Evolutionary conservation across 345 rosid genomes (phyloP).

Genomic region (Citrus mangshanensis): DNA sequence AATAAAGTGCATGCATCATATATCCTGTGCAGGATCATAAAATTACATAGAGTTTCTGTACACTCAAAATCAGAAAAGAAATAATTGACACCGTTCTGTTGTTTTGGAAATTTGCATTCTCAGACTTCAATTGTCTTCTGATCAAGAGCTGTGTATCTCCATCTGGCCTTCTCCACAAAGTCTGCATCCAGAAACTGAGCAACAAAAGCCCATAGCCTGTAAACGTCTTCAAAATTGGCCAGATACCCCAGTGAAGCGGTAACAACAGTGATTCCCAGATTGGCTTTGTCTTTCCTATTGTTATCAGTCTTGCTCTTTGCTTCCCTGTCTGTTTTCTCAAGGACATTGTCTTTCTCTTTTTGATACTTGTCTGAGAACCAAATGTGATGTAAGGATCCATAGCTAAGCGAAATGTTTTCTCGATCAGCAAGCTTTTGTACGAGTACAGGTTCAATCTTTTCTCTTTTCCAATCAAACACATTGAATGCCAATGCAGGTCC

Average conservation of each 20-base stretch:
- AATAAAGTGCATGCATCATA: neutral
- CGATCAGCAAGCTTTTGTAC: slow-evolving; percentile 90
- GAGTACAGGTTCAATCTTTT: slow-evolving; percentile 68
- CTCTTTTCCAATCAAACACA: slow-evolving; percentile 79
- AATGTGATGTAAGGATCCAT: slow-evolving; percentile 61
- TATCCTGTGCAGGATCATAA: neutral
- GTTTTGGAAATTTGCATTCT: slow-evolving; percentile 5
- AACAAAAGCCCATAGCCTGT: slow-evolving; percentile 81
- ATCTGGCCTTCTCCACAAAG: slow-evolving; percentile 79
- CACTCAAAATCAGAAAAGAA: neutral
- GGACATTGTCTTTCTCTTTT: slow-evolving; percentile 44
- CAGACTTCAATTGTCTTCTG: slow-evolving; percentile 61
- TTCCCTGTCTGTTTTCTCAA: slow-evolving; percentile 41
- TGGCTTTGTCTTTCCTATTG: slow-evolving; percentile 38
- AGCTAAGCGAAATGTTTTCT: slow-evolving; percentile 66
- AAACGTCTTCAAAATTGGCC: slow-evolving; percentile 71
- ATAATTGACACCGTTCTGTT: neutral
- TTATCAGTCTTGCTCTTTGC: slow-evolving; percentile 16
- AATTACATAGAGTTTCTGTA: neutral
- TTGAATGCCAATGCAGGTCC: slow-evolving; percentile 90
- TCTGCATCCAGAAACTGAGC: slow-evolving; percentile 89
- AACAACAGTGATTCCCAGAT: slow-evolving; percentile 55
- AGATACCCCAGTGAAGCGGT: slow-evolving; percentile 79
- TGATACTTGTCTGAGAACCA: slow-evolving; percentile 58
- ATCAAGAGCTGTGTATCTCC: slow-evolving; percentile 68